Evolutionary conservation across 495 filamentous ascomycete species (phyloP).

Genomic region (Talaromyces stipitatus): DNA sequence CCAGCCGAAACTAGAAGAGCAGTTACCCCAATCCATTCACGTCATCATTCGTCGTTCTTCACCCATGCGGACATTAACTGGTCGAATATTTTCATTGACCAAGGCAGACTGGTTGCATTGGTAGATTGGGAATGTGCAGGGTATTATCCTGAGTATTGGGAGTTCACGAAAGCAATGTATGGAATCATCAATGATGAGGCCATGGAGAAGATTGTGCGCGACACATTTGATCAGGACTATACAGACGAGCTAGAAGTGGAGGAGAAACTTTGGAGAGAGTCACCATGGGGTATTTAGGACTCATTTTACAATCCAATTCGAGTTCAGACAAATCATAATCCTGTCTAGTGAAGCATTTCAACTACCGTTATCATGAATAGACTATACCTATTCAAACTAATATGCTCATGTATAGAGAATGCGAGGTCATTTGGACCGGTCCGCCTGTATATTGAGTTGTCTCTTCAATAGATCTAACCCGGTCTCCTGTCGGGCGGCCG

Average conservation of each 20-base stretch:
- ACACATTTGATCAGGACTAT: background rate
- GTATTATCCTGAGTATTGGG: constrained; percentile 16
- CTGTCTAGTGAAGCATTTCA: background rate
- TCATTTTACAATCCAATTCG: background rate
- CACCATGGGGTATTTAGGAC: background rate
- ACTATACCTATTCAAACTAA: background rate
- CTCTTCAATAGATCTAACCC: too few relatives aligned
- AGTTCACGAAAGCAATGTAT: constrained; percentile 3
- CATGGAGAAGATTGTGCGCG: background rate
- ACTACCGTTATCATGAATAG: background rate
- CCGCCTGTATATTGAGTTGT: too few relatives aligned
- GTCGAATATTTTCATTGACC: constrained; percentile 21
- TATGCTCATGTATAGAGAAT: background rate
- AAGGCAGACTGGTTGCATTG: constrained; percentile 8
- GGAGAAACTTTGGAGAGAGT: background rate
- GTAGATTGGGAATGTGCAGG: constrained; percentile 13
- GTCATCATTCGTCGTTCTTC: constrained; percentile 8
- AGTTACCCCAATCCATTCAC: background rate
- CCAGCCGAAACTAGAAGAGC: background rate
- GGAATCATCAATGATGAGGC: background rate
- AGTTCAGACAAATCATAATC: background rate
- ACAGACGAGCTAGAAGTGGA: background rate
- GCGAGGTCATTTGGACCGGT: background rate
- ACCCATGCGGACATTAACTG: constrained; percentile 26
- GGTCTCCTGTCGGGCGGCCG: too few relatives aligned